phyloP scores from a whole-genome alignment of 768 basidiomycete genomes.

The Phylloporus rhodoxanthus region DNA sequence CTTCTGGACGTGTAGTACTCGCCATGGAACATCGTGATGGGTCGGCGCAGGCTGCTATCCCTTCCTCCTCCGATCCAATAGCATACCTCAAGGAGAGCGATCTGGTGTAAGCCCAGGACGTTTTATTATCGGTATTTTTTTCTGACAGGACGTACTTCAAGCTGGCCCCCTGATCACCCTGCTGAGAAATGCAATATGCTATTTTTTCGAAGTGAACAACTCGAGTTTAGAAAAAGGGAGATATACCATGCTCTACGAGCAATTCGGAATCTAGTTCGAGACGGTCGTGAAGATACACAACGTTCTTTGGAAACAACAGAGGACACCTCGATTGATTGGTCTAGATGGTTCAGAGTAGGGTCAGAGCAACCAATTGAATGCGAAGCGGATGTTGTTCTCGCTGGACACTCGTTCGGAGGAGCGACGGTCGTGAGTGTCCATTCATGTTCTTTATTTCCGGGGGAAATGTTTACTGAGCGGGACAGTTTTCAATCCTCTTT shows the following conservation, averaged over 20 bases:
- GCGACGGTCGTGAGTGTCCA: constrained; percentile 42
- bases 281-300: constrained; percentile 18
- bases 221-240: constrained; percentile 64
- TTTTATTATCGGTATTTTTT: neutral
- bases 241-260: constrained; percentile 57
- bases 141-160: constrained; percentile 2
- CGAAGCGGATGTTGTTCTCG: constrained; percentile 34
- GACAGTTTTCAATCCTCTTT: constrained; percentile 53
- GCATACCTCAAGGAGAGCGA: constrained; percentile 55
- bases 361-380: constrained; percentile 27
- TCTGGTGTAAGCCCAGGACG: constrained; percentile 40
- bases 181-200: constrained; percentile 27
- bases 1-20: constrained; percentile 74
- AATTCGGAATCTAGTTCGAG: constrained; percentile 48
- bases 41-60: constrained; percentile 50
- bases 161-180: constrained; percentile 23
- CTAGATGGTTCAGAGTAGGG: constrained; percentile 36
- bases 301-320: constrained; percentile 37
- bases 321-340: constrained; percentile 30
- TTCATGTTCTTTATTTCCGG: neutral
- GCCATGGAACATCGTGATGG: constrained; percentile 84
- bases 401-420: constrained; percentile 55
- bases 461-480: neutral
- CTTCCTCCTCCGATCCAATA: constrained; percentile 27
- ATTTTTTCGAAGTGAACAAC: constrained; percentile 62